phyloP scores from a whole-genome alignment of 768 basidiomycete genomes.

The Leccinum sublutescens region DNA sequence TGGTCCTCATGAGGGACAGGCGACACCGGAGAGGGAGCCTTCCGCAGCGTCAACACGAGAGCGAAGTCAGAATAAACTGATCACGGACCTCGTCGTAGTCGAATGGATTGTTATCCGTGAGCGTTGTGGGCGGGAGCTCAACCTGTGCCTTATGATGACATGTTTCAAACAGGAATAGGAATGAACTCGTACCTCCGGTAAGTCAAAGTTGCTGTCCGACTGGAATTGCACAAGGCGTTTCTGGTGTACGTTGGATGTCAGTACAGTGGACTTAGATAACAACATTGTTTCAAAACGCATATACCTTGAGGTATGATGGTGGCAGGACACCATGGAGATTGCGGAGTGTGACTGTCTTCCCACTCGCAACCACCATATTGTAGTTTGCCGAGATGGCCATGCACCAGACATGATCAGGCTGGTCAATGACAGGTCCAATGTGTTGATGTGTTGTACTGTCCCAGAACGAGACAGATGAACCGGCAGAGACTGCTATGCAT shows the following conservation, averaged over 20 bases:
- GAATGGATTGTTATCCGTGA: not conserved
- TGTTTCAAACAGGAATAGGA: not conserved
- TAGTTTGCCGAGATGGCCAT: not conserved
- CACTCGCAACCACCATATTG: not conserved
- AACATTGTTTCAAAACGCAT: too few species aligned
- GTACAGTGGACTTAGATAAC: too few species aligned
- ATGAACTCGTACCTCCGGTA: not conserved
- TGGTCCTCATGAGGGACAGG: too few species aligned
- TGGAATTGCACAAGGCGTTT: not conserved
- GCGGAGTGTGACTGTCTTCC: not conserved
- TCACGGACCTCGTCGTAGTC: too few species aligned
- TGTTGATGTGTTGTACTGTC: too few species aligned
- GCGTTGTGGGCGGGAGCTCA: not conserved
- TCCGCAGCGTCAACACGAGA: too few species aligned
- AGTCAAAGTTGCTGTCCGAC: not conserved
- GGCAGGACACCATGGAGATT: not conserved
- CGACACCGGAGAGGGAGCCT: too few species aligned
- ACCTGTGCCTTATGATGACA: not conserved
- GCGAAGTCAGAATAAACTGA: too few species aligned
- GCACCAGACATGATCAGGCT: fast-evolving
- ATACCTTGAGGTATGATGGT: not conserved
- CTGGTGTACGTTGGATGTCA: not conserved
- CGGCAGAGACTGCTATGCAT: too few species aligned
- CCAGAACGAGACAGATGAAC: too few species aligned
- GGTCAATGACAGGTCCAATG: too few species aligned